A percentile compares a stretch with the other conserved stretches of the same genome.
phyloP scores from a whole-genome alignment of 495 filamentous ascomycete genomes.

The Neohortaea acidophila region DNA sequence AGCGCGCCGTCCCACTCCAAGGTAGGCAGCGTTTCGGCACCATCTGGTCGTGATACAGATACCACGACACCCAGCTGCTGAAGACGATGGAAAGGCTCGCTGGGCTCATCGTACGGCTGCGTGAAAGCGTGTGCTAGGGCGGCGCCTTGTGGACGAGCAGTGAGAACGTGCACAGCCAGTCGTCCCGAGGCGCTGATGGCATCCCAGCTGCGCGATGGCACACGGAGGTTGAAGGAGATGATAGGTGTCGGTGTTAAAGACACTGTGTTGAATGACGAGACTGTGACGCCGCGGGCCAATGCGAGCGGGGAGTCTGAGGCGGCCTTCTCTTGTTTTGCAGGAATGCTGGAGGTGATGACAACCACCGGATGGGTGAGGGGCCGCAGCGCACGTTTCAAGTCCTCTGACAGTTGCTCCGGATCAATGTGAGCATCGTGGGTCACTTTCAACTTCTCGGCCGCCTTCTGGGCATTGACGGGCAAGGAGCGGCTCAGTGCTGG shows the following conservation, averaged over 20 bases:
- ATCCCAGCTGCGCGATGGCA: conserved; percentile 54
- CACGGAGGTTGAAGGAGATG: conserved; percentile 64
- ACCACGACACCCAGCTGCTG: background rate
- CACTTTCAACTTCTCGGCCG: too few relatives aligned
- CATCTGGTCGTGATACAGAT: too few relatives aligned
- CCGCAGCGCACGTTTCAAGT: conserved; percentile 52
- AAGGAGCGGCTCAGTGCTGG: too few relatives aligned
- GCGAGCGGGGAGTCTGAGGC: background rate
- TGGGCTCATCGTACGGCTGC: conserved; percentile 11
- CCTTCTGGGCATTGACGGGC: too few relatives aligned
- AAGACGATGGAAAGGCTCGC: conserved; percentile 5
- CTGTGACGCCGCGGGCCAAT: conserved; percentile 50
- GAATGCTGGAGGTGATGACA: conserved; percentile 39
- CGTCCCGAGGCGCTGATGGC: conserved; percentile 32
- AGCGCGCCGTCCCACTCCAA: too few relatives aligned
- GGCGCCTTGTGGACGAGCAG: conserved; percentile 10
- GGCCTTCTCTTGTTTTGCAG: background rate
- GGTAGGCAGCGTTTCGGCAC: too few relatives aligned
- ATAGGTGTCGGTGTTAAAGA: conserved; percentile 49
- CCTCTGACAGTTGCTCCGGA: conserved; percentile 4
- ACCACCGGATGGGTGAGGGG: conserved; percentile 57
- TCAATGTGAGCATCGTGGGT: too few relatives aligned
- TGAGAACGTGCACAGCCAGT: conserved; percentile 23
- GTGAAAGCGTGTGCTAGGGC: conserved; percentile 21
- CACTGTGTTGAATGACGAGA: conserved; percentile 72